A percentile compares a stretch with the other conserved stretches of the same genome.
These are phyloP conservation scores for Asclepias syriaca DNA, from an alignment of 257 asterid species.

Conservation along the genomic window DNA sequence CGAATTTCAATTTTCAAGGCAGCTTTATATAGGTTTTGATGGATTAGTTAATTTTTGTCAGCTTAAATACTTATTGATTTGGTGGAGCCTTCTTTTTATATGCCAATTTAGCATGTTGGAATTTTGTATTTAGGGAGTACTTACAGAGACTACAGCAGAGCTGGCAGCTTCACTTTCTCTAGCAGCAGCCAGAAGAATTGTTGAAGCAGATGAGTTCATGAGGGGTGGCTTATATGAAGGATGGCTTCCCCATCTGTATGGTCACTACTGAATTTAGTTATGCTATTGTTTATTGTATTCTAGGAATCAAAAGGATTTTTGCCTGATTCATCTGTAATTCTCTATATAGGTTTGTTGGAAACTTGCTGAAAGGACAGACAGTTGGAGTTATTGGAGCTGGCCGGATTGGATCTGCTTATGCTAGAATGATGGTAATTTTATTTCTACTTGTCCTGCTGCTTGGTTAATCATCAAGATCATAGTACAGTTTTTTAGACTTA, in stretches of 20 bases:
- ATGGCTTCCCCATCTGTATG: conserved; percentile 98
- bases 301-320: background rate
- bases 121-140: conserved; percentile 59
- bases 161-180: conserved; percentile 88
- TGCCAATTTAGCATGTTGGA: background rate
- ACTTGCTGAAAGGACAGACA: conserved; percentile 94
- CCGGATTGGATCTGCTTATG: conserved; percentile 96
- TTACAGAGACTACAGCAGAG: conserved; percentile 96
- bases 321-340: conserved; percentile 6
- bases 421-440: conserved; percentile 90
- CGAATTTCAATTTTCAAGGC: too few species aligned
- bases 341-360: conserved; percentile 72
- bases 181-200: conserved; percentile 90
- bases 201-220: conserved; percentile 97
- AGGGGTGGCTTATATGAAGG: conserved; percentile 92
- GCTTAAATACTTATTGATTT: background rate
- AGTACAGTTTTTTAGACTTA: background rate
- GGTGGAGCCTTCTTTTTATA: background rate
- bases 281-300: background rate
- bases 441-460: background rate
- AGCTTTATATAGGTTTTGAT: background rate
- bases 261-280: background rate
- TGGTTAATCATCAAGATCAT: background rate
- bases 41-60: background rate
- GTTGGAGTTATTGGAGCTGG: conserved; percentile 99